Base-by-base conservation (phyloP, 2,329 filamentous ascomycete genomes). In the Penicillium brevicompactum region DNA sequence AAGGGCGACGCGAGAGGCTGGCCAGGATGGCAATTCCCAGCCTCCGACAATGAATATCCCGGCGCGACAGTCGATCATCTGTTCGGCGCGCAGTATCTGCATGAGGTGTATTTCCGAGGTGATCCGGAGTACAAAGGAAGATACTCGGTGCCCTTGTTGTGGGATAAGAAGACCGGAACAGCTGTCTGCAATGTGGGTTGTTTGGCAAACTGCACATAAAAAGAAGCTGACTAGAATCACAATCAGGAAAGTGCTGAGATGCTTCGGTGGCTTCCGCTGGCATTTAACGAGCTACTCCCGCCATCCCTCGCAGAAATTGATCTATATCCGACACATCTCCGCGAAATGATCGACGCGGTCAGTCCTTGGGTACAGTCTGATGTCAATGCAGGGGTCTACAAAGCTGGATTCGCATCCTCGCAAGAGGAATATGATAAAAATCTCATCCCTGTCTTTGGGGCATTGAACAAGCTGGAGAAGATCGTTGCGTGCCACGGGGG, bases 1-100 rank as follows among this genome's bases (percentile, higher is more conserved):
- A 89, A 89, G 66, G 85, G 84, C 48, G 80, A 86, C 60, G 78
- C 81, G 16, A 79, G 81, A 7, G 85, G 86, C 32, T 87, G 84
- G 82, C 83, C 83, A 0, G 85, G 84, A 13, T 87, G 84, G 84
- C 76, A 78, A 30, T 88, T 89, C 61, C 81, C 84, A 0, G 70
- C 71, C 2, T 74, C 76, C 0, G 68, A 80, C 51, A 72, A 80
- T 45, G 76, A 82, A 59, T 88, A 87, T 63, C 81, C 80, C 16
- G 81, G 78, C 14, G 81, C 86, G 5, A 87, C 85, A 0, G 76
- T 81, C 3, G 86, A 89, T 64, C 78, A 80, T 30, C 74, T 88
- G 4, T 88, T 84, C 59, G 76, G 78, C 27, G 83, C 80, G 56
- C 76, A 78, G 40, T 87, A 83, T 67, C 67, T 88, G 60, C 82